Percentiles rank a stretch among this genome's conserved stretches.
These are phyloP conservation scores for Rhizopogon vesiculosus DNA, from an alignment of 768 basidiomycete genomes.

Conservation along the genomic window DNA sequence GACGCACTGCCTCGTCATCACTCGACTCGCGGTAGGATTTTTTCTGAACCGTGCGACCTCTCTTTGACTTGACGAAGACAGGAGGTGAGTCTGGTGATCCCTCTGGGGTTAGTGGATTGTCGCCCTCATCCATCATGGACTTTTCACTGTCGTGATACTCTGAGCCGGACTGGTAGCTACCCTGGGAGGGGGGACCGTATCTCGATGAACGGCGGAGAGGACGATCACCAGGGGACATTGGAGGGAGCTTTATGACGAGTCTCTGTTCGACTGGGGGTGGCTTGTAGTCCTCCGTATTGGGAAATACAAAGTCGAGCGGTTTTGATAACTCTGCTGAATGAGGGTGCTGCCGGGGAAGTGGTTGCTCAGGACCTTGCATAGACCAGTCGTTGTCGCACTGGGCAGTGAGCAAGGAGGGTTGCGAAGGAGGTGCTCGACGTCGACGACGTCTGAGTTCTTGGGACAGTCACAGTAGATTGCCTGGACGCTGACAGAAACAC, in stretches of 20 bases:
- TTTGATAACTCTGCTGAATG: background rate
- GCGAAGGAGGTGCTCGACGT: background rate
- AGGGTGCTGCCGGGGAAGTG: background rate
- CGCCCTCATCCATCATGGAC: constrained; percentile 25
- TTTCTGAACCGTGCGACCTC: constrained; percentile 39
- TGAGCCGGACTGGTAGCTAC: constrained; percentile 23
- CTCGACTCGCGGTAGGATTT: constrained; percentile 42
- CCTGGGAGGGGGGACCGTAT: constrained; percentile 13
- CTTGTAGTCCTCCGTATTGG: background rate
- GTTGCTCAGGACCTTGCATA: constrained; percentile 9
- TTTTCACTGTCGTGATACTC: constrained; percentile 30
- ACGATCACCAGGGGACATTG: constrained; percentile 12
- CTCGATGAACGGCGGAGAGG: constrained; percentile 22
- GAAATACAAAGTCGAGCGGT: background rate
- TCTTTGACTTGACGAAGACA: constrained; percentile 20
- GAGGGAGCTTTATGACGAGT: constrained; percentile 17
- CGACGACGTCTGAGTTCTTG: background rate
- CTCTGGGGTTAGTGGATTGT: background rate
- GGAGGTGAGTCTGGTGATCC: background rate
- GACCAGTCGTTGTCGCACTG: background rate
- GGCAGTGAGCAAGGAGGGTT: background rate
- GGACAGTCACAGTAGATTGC: constrained; percentile 1
- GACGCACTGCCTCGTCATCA: constrained; percentile 32
- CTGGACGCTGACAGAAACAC: constrained; percentile 15
- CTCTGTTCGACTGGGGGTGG: background rate